Evolutionary conservation across 2,329 filamentous ascomycete genomes (phyloP).

Genomic region (Penicillium sp.): DNA sequence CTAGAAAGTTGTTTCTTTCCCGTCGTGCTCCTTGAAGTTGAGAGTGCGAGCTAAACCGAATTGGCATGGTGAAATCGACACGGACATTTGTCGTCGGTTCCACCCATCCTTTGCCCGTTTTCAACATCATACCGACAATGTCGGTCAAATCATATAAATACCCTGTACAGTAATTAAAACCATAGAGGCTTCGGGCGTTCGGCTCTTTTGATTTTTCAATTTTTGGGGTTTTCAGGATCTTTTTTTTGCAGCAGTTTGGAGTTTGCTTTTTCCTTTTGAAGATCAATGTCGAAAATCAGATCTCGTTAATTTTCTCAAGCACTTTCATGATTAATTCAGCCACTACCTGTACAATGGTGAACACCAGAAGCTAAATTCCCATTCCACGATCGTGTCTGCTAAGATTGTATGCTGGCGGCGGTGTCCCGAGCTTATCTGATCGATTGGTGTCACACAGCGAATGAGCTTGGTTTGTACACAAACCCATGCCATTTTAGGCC

Average conservation of each 20-base stretch:
- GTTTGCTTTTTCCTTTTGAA: conserved; percentile 5
- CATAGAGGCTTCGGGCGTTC: conserved; percentile 17
- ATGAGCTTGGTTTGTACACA: not conserved
- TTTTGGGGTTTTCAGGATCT: conserved; percentile 1
- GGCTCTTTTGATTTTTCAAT: not conserved
- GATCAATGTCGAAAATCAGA: not conserved
- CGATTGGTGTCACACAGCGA: not conserved
- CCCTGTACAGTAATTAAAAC: conserved; percentile 18
- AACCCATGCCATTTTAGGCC: not conserved
- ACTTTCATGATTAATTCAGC: not conserved
- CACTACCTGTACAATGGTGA: not conserved
- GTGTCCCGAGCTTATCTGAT: not conserved
- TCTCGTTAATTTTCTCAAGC: not conserved
- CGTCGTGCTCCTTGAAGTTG: not conserved
- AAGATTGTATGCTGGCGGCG: not conserved
- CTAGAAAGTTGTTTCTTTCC: not conserved
- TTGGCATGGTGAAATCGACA: not conserved
- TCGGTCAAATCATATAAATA: conserved; percentile 4
- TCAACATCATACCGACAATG: not conserved
- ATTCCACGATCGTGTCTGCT: not conserved
- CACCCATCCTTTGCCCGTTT: not conserved
- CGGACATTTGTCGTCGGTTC: not conserved
- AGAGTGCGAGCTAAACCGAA: not conserved
- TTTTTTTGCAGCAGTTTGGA: conserved; percentile 2
- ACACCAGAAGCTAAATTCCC: too few species aligned